These are phyloP conservation scores for Chondrus crispus DNA, from an alignment of 23 red algal species.

Conservation along the genomic window DNA sequence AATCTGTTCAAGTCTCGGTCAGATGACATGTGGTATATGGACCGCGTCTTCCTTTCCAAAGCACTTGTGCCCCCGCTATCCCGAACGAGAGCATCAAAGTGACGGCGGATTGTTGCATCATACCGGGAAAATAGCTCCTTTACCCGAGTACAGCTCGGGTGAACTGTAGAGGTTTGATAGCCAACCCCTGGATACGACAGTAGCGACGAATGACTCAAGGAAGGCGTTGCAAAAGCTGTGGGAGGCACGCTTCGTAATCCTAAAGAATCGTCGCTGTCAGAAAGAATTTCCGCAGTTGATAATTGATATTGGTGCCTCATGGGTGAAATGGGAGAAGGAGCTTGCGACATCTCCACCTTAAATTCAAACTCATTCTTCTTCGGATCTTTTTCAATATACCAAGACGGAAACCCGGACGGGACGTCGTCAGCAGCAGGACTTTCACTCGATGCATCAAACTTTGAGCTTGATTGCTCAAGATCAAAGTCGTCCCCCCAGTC, in stretches of 20 bases:
- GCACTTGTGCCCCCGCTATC: slow-evolving; percentile 51
- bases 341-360: background rate
- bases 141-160: slow-evolving; percentile 46
- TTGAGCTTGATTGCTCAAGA: slow-evolving; percentile 20
- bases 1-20: slow-evolving; percentile 32
- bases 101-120: slow-evolving; percentile 30
- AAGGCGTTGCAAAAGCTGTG: slow-evolving; percentile 41
- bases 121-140: slow-evolving; percentile 41
- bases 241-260: background rate
- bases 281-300: background rate
- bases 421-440: background rate
- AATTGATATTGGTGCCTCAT: background rate
- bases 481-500: slow-evolving; percentile 79
- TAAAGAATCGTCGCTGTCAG: slow-evolving; percentile 22
- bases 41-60: slow-evolving; percentile 27
- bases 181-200: slow-evolving; percentile 40
- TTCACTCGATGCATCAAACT: background rate
- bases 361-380: background rate
- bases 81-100: slow-evolving; percentile 56
- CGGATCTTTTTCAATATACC: background rate
- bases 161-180: slow-evolving; percentile 32
- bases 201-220: slow-evolving; percentile 35
- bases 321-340: background rate
- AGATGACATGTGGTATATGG: slow-evolving; percentile 27
- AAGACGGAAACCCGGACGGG: slow-evolving; percentile 28